Evolutionary conservation across 768 basidiomycete genomes (phyloP), one percentile per base, ranked within the genome.

Genomic region (Daedaleopsis nitida): DNA sequence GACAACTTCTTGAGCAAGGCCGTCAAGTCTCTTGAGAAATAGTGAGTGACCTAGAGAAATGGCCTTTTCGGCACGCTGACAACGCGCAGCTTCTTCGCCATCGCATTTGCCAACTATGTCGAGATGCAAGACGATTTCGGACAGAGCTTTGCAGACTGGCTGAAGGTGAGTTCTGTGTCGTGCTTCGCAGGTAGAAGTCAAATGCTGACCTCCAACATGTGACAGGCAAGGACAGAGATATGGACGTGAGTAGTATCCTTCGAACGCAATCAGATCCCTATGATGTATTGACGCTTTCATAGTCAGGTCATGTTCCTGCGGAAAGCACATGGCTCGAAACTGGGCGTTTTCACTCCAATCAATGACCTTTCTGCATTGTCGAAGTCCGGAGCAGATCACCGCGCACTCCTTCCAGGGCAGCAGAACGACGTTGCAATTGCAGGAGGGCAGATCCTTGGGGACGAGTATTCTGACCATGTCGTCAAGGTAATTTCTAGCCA

Each of bases 391-490:
- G 79, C 83, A 38, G 83, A 81, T 59, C 78, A 77, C 42, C 80
- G 83, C 21, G 79, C 85, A 1, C 73, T 88, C 51, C 75, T 87
- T 34, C 79, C 86, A 43, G 89, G 87, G n/a, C 84, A 83, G 70
- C 86, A 85, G 72, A 88, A 91, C 63, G 87, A 89, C 67, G 83
- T 87, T 12, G 87, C 83, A 37, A 90, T 88, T 59, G 76, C 84
- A 21, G 94, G 94, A 11, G 94, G 92, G 0, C 91, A 89, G 70
- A 85, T 97, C 47, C 78, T 96, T 1, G 96, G 94, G 5, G 96
- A 98, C 70, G 97, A 99, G 72, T 98, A 94, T 78, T 94, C 93
- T 3, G 91, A 92, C 44, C 92, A 96, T 71, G 94, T 98, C 48
- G 86, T 99, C 35, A 90, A 90, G 81, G 92, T 91, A 59, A 32